Base-by-base conservation (phyloP, 768 basidiomycete genomes). In the Termitomyces sp. region DNA sequence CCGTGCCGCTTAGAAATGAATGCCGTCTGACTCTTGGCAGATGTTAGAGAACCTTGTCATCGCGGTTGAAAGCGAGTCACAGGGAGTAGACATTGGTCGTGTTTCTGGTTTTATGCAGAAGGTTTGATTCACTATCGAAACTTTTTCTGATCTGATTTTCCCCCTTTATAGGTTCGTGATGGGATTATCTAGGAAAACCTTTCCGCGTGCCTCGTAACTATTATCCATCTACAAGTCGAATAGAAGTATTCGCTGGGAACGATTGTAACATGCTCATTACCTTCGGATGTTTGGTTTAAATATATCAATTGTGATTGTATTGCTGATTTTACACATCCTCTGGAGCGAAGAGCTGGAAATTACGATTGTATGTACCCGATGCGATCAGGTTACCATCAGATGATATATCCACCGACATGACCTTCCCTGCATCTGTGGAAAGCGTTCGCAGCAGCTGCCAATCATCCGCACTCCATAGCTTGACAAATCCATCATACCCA, bases 381-480 rank as follows among this genome's bases (percentile, higher is more conserved):
- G 87, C 95, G 45, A 97, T 81, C 68, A 92, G 79, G 65, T 85
- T 86, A 13, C 87, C 92, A 69, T 96, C 92, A 54, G 80, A 79
- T 28, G 87, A 85, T 22, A 98, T 79, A 69, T 99, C 97, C 10
- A 98, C 94, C 7, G 91, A 92, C 97, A 98, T 99, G 59, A 98
- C 95, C 72, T 98, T 98, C n/a, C 95, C 94, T 28, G 90, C 88
- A 68, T 98, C 96, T 22, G 94, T 95, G 52, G 93, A 86, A 57
- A 99, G 78, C 45, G 90, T 90, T 60, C 87, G 83, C 52, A 97
- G 79, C 45, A 95, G 75, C 65, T 93, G 94, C 97, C 97, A 99
- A 67, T 99, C 97, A 69, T 98, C 97, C 48, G 95, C 92, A 66
- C 88, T 92, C 97, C 97, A 99, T 55, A 99, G 67, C 70, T 97